These are phyloP conservation scores for Imleria badia DNA, from an alignment of 768 basidiomycete genomes.

Conservation along the genomic window DNA sequence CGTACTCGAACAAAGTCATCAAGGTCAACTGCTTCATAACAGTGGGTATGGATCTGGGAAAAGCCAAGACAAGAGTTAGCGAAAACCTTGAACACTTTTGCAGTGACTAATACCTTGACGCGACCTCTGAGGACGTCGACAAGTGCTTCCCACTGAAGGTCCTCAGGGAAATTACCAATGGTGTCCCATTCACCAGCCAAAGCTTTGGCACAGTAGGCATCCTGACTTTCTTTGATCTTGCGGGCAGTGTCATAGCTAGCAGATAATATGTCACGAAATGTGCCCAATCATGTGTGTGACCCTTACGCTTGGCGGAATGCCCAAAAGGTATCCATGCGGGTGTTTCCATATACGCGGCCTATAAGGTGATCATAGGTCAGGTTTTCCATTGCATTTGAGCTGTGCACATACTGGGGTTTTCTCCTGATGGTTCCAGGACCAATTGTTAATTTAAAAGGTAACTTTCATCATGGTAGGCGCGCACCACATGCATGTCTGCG, in stretches of 20 bases:
- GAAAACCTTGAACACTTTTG: background rate
- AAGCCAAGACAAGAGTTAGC: background rate
- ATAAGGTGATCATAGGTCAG: background rate
- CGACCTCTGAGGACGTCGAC: constrained; percentile 84
- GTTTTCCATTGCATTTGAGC: background rate
- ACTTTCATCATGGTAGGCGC: background rate
- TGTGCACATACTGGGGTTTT: constrained; percentile 43
- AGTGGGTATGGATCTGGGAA: constrained; percentile 38
- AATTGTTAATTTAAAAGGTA: background rate
- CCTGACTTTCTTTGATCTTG: constrained; percentile 53
- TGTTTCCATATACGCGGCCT: constrained; percentile 33
- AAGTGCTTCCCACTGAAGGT: constrained; percentile 70
- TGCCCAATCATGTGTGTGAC: background rate
- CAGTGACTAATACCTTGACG: constrained; percentile 53
- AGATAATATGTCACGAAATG: constrained; percentile 1
- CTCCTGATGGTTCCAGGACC: constrained; percentile 32
- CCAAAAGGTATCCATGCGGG: constrained; percentile 51
- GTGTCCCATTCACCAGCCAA: constrained; percentile 38
- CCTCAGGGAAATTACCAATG: constrained; percentile 64
- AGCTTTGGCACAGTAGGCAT: constrained; percentile 50
- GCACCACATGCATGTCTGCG: constrained; percentile 61
- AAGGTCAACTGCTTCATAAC: constrained; percentile 62
- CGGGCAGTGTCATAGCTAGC: constrained; percentile 52
- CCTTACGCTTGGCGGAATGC: constrained; percentile 51
- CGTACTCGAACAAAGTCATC: constrained; percentile 66